A percentile compares a stretch with the other conserved stretches of the same genome.
phyloP scores from a whole-genome alignment of 257 asterid genomes.

The Rubia yunnanensis region DNA sequence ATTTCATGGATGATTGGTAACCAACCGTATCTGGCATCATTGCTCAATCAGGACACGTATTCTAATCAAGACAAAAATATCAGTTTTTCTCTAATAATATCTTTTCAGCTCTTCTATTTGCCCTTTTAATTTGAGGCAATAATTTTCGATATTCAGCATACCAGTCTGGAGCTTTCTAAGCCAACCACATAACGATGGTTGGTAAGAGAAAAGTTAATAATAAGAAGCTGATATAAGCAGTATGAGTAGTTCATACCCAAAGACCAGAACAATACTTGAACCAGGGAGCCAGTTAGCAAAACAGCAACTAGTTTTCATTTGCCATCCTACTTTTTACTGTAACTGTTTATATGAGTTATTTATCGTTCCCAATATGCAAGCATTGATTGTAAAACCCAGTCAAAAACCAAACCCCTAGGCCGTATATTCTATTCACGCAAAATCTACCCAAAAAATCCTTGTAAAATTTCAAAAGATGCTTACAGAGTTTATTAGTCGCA shows the following conservation, averaged over 20 bases:
- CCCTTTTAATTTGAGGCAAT: too few species aligned
- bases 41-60: too few species aligned
- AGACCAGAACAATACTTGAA: not conserved
- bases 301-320: not conserved
- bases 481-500: constrained; percentile 33
- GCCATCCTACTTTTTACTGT: not conserved
- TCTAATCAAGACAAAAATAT: too few species aligned
- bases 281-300: too few species aligned
- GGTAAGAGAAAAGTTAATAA: not conserved
- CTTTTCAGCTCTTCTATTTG: too few species aligned
- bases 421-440: not conserved
- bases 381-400: not conserved
- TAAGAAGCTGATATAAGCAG: not conserved
- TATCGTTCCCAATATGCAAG: not conserved
- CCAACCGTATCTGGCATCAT: too few species aligned
- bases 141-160: too few species aligned
- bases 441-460: not conserved
- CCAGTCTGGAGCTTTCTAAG: too few species aligned
- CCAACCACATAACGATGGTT: not conserved
- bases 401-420: not conserved
- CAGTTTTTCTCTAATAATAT: too few species aligned
- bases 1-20: too few species aligned
- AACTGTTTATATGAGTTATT: not conserved
- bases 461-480: constrained; percentile 21
- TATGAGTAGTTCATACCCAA: not conserved